These are phyloP conservation scores for Citrullus amarus DNA, from an alignment of 306 rosid genomes.

Conservation along the genomic window DNA sequence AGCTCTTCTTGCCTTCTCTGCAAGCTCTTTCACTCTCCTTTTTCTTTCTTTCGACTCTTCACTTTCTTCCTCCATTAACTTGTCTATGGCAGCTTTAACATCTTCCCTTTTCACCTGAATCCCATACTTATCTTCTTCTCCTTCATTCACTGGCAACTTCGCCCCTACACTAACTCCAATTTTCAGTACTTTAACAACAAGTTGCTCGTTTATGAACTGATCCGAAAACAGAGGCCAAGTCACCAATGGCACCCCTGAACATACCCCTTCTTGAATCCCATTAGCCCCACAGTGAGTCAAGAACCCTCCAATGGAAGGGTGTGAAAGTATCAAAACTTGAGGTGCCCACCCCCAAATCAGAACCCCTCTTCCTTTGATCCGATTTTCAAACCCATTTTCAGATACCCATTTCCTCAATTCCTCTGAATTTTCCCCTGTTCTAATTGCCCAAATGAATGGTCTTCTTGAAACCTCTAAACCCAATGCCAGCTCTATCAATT, in stretches of 20 bases:
- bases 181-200: not conserved
- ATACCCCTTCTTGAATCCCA: not conserved
- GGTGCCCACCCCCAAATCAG: constrained; percentile 10
- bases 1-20: not conserved
- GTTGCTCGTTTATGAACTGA: not conserved
- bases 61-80: not conserved
- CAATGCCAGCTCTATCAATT: constrained; percentile 16
- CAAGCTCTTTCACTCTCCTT: not conserved
- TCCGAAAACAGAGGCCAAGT: not conserved
- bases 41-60: not conserved
- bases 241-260: not conserved
- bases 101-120: constrained; percentile 12
- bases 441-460: not conserved
- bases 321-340: not conserved
- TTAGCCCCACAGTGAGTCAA: constrained; percentile 2
- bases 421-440: constrained; percentile 17
- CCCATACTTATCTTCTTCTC: not conserved
- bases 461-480: constrained; percentile 18
- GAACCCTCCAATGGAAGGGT: not conserved
- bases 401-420: constrained; percentile 29
- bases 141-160: constrained; percentile 13
- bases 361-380: not conserved
- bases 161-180: constrained; percentile 29
- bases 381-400: constrained; percentile 37
- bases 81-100: not conserved